Percentiles rank a stretch among this genome's conserved stretches.
Evolutionary conservation across 495 filamentous ascomycete genomes (phyloP).

Genomic region (Talaromyces thailandensis): DNA sequence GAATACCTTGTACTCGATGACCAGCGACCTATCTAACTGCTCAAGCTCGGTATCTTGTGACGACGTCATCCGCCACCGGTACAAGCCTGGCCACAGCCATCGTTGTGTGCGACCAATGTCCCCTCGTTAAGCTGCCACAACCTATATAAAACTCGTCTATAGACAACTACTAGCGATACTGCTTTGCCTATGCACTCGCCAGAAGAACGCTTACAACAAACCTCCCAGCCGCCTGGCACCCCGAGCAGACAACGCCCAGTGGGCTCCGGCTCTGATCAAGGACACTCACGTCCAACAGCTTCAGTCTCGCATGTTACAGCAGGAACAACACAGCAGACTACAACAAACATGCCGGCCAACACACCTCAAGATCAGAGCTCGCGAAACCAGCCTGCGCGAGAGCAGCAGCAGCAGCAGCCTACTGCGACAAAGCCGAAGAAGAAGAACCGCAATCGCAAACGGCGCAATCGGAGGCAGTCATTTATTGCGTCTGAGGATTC

Average conservation of each 20-base stretch:
- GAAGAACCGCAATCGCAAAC: slow-evolving; percentile 32
- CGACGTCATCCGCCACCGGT: slow-evolving; percentile 8
- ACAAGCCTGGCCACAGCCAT: not conserved
- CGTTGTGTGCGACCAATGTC: not conserved
- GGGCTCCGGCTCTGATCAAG: not conserved
- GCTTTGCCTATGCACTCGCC: not conserved
- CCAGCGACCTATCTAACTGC: not conserved
- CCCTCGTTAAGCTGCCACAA: not conserved
- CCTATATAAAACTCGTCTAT: not conserved
- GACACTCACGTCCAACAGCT: not conserved
- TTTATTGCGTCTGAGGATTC: slow-evolving; percentile 25
- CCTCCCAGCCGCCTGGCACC: not conserved
- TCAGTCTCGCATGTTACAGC: not conserved
- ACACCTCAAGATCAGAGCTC: slow-evolving; percentile 6
- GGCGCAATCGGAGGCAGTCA: slow-evolving; percentile 31
- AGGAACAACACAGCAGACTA: not conserved
- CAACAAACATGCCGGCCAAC: not conserved
- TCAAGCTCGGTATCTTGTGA: not conserved
- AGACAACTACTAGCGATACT: not conserved
- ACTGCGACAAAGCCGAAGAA: slow-evolving; percentile 21
- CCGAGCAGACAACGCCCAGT: not conserved
- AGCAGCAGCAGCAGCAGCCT: not conserved
- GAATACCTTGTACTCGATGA: not conserved
- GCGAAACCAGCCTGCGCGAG: slow-evolving; percentile 7
- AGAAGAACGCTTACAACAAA: not conserved